Conservation (phyloP, 2,329 filamentous ascomycete species). For the Hypoxylon sp. region DNA sequence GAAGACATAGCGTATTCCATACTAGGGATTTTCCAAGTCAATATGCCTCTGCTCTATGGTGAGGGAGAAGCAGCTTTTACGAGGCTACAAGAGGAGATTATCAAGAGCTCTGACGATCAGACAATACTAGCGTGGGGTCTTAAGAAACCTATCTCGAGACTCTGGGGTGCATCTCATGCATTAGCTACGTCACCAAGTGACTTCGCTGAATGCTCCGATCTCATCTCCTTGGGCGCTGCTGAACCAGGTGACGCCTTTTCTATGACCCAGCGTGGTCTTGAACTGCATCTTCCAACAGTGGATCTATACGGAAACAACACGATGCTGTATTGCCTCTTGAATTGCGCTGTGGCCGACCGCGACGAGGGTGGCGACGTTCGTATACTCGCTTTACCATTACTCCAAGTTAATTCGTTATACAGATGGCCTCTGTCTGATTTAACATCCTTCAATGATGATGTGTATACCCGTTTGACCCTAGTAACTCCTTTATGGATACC, state of each 20-base stretch:
- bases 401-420: neutral
- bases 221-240: conserved; percentile 2
- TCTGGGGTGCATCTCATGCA: conserved; percentile 15
- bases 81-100: conserved; percentile 19
- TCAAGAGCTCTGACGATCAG: conserved; percentile 21
- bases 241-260: conserved; percentile 18
- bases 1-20: conserved; percentile 19
- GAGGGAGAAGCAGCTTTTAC: conserved; percentile 7
- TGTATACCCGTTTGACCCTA: conserved; percentile 7
- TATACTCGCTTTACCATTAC: conserved; percentile 8
- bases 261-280: conserved; percentile 16
- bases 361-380: neutral
- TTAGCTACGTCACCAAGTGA: conserved; percentile 20
- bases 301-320: neutral
- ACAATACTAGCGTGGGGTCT: conserved; percentile 16
- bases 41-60: conserved; percentile 21
- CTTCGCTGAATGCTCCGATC: conserved; percentile 18
- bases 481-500: conserved; percentile 13
- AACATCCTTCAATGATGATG: neutral
- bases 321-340: conserved; percentile 10
- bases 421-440: neutral
- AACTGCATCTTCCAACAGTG: conserved; percentile 5
- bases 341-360: conserved; percentile 2
- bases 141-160: neutral
- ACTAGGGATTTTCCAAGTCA: conserved; percentile 8